Conservation (phyloP, 768 basidiomycete species). For the Macrolepiota albuminosa region DNA sequence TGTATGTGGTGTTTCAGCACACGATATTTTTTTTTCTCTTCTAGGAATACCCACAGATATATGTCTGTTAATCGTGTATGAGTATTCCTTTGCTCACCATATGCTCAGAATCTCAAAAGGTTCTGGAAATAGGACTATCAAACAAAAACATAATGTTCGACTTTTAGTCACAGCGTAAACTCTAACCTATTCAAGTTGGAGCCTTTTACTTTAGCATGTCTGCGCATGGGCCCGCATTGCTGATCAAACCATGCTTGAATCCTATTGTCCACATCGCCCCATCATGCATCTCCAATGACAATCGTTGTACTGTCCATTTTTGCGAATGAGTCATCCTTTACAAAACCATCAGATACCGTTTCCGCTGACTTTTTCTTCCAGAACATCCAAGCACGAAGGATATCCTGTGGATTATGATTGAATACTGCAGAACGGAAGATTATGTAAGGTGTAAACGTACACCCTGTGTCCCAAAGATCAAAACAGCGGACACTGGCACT, state of each 20-base stretch:
- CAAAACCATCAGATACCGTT: not conserved
- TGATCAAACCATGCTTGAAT: not conserved
- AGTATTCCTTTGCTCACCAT: too few species aligned
- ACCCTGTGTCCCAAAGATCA: not conserved
- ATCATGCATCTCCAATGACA: not conserved
- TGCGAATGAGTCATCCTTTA: not conserved
- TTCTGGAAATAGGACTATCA: too few species aligned
- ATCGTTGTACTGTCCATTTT: not conserved
- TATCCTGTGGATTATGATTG: not conserved
- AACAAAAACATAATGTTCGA: too few species aligned
- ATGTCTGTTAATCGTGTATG: too few species aligned
- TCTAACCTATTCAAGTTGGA: not conserved
- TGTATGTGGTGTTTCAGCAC: too few species aligned
- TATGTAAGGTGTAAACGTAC: not conserved
- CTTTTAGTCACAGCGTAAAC: too few species aligned
- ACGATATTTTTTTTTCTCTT: too few species aligned
- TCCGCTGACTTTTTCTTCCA: not conserved
- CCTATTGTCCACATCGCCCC: not conserved
- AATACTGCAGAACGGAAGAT: not conserved
- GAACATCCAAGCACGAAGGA: not conserved
- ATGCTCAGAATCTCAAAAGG: too few species aligned
- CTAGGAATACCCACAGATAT: too few species aligned
- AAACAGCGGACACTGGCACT: not conserved
- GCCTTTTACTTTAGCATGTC: not conserved
- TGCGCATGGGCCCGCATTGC: not conserved